phyloP scores from a whole-genome alignment of 257 asterid species.

The Handroanthus guayacan region DNA sequence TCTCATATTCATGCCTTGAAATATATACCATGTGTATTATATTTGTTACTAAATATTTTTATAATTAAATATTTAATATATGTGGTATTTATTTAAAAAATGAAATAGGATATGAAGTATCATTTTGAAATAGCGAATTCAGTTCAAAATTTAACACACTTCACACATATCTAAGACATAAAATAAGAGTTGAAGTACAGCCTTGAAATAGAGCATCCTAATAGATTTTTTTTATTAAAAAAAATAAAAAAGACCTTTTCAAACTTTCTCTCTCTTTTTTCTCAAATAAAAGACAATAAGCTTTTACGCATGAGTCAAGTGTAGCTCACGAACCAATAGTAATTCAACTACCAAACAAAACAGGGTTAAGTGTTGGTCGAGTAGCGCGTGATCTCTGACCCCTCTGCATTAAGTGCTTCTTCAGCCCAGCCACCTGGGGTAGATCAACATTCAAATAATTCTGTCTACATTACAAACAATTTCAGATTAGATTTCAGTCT shows the following conservation, averaged over 20 bases:
- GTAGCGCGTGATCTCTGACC: conserved; percentile 40
- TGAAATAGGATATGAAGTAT: too few species aligned
- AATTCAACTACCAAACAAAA: background rate
- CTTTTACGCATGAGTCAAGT: background rate
- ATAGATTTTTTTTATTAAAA: too few species aligned
- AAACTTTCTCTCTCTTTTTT: background rate
- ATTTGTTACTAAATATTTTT: too few species aligned
- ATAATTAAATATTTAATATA: too few species aligned
- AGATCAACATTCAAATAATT: conserved; percentile 41
- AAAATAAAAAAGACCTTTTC: background rate
- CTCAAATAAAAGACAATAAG: background rate
- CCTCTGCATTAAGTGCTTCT: conserved; percentile 55
- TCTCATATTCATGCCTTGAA: too few species aligned
- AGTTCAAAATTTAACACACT: too few species aligned
- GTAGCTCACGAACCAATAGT: conserved; percentile 10
- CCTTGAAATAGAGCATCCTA: too few species aligned
- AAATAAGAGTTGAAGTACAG: too few species aligned
- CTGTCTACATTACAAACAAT: background rate
- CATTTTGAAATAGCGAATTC: too few species aligned
- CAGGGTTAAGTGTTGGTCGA: background rate
- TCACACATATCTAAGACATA: too few species aligned
- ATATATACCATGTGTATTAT: too few species aligned
- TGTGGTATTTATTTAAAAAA: too few species aligned
- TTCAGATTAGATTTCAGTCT: conserved; percentile 8
- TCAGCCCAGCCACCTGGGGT: conserved; percentile 48